These are phyloP conservation scores for Kodamaea plutei DNA, from an alignment of 1,139 yeast genomes.

Conservation along the genomic window DNA sequence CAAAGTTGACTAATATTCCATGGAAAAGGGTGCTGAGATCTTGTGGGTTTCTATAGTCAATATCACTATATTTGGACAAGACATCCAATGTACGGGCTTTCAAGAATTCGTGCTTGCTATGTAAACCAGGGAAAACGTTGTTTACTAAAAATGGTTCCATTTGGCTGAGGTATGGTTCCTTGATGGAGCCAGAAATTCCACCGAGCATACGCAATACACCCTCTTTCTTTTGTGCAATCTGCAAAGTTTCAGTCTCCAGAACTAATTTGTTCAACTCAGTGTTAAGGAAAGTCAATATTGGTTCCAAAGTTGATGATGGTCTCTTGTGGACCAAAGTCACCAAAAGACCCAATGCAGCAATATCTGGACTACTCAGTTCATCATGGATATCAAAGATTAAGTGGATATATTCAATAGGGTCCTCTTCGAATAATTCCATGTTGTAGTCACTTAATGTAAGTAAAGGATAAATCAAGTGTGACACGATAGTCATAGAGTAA, in stretches of 20 bases:
- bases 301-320: slow-evolving; percentile 55
- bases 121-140: slow-evolving; percentile 70
- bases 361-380: slow-evolving; percentile 58
- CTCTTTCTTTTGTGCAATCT: slow-evolving; percentile 68
- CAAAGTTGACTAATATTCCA: slow-evolving; percentile 62
- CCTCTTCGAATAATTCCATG: slow-evolving; percentile 76
- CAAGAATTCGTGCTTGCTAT: slow-evolving; percentile 64
- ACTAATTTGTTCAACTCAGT: slow-evolving; percentile 43
- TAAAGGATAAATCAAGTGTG: slow-evolving; percentile 76
- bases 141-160: slow-evolving; percentile 66
- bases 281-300: slow-evolving; percentile 65
- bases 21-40: slow-evolving; percentile 56
- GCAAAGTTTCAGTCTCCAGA: slow-evolving; percentile 44
- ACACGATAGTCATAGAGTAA: slow-evolving; percentile 58
- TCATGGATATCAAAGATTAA: slow-evolving; percentile 67
- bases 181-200: slow-evolving; percentile 58
- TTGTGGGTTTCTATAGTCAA: slow-evolving; percentile 49
- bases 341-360: slow-evolving; percentile 61
- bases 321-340: slow-evolving; percentile 67
- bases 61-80: slow-evolving; percentile 62
- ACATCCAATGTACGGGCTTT: slow-evolving; percentile 84
- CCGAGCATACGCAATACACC: slow-evolving; percentile 80
- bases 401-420: slow-evolving; percentile 89
- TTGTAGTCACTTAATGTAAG: slow-evolving; percentile 68
- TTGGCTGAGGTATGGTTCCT: slow-evolving; percentile 57